These are phyloP conservation scores for Papiliotrema terrestris DNA, from an alignment of 1,284 basidiomycete species.

Conservation along the genomic window DNA sequence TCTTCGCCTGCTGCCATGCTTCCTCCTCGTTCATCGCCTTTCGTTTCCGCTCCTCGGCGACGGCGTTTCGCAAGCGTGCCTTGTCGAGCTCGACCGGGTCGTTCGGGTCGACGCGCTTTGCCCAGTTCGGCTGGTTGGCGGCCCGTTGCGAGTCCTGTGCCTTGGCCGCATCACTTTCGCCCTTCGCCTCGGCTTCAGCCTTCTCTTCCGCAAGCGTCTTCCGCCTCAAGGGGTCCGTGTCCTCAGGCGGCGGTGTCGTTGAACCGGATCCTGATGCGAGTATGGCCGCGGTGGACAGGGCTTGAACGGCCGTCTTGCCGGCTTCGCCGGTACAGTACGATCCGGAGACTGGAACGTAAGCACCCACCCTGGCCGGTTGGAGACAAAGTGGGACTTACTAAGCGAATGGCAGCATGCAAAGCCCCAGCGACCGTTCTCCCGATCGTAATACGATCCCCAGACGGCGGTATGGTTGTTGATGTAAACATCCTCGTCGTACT, in stretches of 20 bases:
- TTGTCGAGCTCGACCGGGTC: constrained; percentile 66
- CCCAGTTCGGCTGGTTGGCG: constrained; percentile 48
- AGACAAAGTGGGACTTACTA: constrained; percentile 9
- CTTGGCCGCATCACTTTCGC: constrained; percentile 13
- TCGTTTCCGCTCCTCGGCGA: constrained; percentile 76
- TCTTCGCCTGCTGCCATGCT: constrained; percentile 47
- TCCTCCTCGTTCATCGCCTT: constrained; percentile 59
- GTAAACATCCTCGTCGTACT: constrained; percentile 94
- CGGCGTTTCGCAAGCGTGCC: constrained; percentile 62
- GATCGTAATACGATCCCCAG: constrained; percentile 95
- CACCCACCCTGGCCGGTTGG: no score
- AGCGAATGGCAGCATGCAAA: constrained; percentile 90
- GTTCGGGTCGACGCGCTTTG: constrained; percentile 64
- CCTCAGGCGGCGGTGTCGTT: constrained; percentile 33
- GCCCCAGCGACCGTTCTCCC: constrained; percentile 73
- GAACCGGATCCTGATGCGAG: constrained; percentile 50
- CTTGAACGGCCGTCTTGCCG: constrained; percentile 72
- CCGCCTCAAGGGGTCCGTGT: constrained; percentile 11
- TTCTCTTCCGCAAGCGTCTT: constrained; percentile 47
- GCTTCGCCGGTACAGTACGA: constrained; percentile 92
- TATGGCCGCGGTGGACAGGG: constrained; percentile 66
- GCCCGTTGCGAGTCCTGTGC: constrained; percentile 44
- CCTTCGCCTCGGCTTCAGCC: constrained; percentile 31
- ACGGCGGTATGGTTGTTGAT: constrained; percentile 89
- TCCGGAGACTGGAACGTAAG: constrained; percentile 57